phyloP scores from a whole-genome alignment of 169 alveolate genomes.

The Eimeria praecox region DNA sequence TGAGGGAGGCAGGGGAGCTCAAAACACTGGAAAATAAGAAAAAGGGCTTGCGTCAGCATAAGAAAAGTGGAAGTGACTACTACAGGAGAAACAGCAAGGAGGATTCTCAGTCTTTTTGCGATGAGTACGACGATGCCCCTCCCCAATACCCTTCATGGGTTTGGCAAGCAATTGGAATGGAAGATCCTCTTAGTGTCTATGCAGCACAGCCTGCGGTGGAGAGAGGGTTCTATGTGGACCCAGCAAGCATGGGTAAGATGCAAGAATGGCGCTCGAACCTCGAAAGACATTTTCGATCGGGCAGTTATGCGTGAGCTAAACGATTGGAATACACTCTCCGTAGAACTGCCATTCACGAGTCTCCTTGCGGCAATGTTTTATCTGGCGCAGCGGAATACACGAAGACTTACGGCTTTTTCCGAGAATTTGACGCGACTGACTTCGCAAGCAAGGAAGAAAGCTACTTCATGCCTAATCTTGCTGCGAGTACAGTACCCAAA shows the following conservation, averaged over 20 bases:
- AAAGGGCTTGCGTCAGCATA: background rate
- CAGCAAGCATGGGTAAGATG: constrained; percentile 50
- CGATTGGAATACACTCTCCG: background rate
- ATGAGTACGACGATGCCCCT: constrained; percentile 39
- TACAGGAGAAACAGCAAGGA: background rate
- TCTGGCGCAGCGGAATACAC: constrained; percentile 17
- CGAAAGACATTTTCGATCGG: background rate
- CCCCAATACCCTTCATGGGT: constrained; percentile 67
- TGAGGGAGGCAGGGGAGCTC: constrained; percentile 26
- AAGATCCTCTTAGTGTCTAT: constrained; percentile 16
- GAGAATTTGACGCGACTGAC: constrained; percentile 5
- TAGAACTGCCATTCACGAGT: background rate
- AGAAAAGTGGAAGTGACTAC: background rate
- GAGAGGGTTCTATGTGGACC: constrained; percentile 18
- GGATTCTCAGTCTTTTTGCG: background rate
- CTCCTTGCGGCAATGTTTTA: background rate
- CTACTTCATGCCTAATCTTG: constrained; percentile 52
- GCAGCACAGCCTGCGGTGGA: background rate
- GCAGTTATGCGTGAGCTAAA: background rate
- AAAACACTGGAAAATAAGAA: background rate
- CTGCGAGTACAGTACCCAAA: background rate
- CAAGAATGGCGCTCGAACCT: background rate
- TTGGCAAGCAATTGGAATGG: constrained; percentile 35
- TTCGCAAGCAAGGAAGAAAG: background rate
- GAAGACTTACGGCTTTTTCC: background rate